A percentile compares a stretch with the other conserved stretches of the same genome.
phyloP scores from a whole-genome alignment of 2,329 filamentous ascomycete genomes.

The Pestalotiopsis sp. region DNA sequence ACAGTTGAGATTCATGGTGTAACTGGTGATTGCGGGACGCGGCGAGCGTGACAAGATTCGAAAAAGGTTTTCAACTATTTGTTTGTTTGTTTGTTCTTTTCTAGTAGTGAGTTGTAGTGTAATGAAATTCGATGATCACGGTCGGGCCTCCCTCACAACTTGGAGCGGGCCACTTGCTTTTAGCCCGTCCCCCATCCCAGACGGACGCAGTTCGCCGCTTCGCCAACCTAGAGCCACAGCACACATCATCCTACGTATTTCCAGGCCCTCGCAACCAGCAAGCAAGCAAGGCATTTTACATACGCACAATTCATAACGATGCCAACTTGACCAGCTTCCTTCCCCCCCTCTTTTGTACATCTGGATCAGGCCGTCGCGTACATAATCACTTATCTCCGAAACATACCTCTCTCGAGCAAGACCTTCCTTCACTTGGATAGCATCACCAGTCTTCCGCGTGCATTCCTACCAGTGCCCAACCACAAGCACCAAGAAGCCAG shows the following conservation, averaged over 20 bases:
- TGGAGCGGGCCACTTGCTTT: background rate
- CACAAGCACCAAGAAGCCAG: background rate
- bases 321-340: background rate
- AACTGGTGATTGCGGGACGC: too few relatives aligned
- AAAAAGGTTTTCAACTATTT: background rate
- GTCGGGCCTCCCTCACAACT: slow-evolving; percentile 1
- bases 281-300: background rate
- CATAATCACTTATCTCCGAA: background rate
- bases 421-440: background rate
- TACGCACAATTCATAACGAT: slow-evolving; percentile 9
- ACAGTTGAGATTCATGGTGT: too few relatives aligned
- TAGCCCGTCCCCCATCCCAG: background rate
- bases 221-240: slow-evolving; percentile 3
- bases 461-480: slow-evolving; percentile 5
- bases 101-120: background rate
- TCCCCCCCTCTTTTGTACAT: background rate
- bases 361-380: background rate
- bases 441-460: background rate
- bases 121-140: slow-evolving; percentile 1
- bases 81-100: background rate
- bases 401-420: background rate
- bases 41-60: too few relatives aligned
- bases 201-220: background rate
- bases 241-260: background rate
- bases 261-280: background rate